Conservation (phyloP, 2,329 filamentous ascomycete genomes). For the Talaromyces rugulosus region DNA sequence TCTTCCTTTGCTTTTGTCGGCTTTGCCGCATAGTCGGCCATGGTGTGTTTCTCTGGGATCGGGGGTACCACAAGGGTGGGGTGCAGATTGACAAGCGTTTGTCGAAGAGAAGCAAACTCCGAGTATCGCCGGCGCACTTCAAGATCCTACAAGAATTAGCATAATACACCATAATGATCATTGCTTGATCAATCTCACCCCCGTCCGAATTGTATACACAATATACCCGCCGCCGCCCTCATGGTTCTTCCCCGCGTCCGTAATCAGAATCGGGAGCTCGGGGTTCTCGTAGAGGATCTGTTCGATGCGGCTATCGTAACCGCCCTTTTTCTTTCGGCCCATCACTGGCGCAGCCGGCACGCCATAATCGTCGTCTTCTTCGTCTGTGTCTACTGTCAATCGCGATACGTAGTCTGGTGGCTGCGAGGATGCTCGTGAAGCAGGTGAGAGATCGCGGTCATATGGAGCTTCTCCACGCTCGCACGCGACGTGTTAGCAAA, state of each 20-base stretch:
- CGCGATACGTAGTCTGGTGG: slow-evolving; percentile 55
- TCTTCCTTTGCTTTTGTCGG: slow-evolving; percentile 98
- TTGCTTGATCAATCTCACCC: slow-evolving; percentile 53
- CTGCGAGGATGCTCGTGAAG: slow-evolving; percentile 66
- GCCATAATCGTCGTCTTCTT: slow-evolving; percentile 48
- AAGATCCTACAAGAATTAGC: slow-evolving; percentile 62
- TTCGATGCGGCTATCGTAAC: slow-evolving; percentile 92
- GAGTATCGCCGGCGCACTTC: slow-evolving; percentile 95
- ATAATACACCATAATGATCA: neutral
- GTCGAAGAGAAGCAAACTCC: slow-evolving; percentile 86
- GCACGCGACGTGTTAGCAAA: neutral
- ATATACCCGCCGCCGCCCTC: slow-evolving; percentile 92
- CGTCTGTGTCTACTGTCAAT: slow-evolving; percentile 53
- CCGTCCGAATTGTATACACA: slow-evolving; percentile 93
- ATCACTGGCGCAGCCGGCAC: slow-evolving; percentile 46
- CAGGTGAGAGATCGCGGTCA: slow-evolving; percentile 61
- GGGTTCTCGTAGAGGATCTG: slow-evolving; percentile 96
- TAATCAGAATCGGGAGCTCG: slow-evolving; percentile 83
- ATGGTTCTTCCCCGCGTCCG: slow-evolving; percentile 88
- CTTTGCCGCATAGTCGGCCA: slow-evolving; percentile 97
- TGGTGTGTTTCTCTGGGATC: slow-evolving; percentile 97
- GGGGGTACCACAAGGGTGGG: slow-evolving; percentile 93
- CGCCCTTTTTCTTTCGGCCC: slow-evolving; percentile 65
- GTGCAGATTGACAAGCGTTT: slow-evolving; percentile 84
- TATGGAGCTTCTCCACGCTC: slow-evolving; percentile 42